These are phyloP conservation scores for Starmera quercuum DNA, from an alignment of 805 yeast species.

Conservation along the genomic window DNA sequence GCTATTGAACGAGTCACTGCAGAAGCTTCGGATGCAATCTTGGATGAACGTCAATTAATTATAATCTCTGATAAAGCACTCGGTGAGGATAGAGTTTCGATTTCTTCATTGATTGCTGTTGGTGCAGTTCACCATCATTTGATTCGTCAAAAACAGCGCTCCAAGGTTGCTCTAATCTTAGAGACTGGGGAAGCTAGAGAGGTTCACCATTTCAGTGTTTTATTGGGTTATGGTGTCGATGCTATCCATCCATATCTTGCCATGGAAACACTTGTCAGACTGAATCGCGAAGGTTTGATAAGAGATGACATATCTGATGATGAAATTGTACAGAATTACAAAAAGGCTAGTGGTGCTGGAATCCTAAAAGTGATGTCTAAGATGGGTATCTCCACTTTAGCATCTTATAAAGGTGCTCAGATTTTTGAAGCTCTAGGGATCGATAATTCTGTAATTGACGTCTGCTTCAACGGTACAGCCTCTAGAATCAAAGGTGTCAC, in stretches of 20 bases:
- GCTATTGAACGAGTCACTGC: conserved; percentile 83
- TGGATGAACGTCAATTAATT: conserved; percentile 64
- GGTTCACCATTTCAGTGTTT: conserved; percentile 91
- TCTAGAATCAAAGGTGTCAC: conserved; percentile 94
- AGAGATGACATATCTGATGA: conserved; percentile 49
- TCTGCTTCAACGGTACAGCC: conserved; percentile 96
- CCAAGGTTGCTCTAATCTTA: conserved; percentile 83
- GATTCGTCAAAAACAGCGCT: conserved; percentile 92
- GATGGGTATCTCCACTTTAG: conserved; percentile 98
- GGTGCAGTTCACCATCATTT: conserved; percentile 97
- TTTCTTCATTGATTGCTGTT: conserved; percentile 84
- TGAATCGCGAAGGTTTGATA: conserved; percentile 74
- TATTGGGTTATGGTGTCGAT: conserved; percentile 96
- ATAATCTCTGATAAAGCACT: conserved; percentile 68
- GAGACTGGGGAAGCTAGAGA: conserved; percentile 98
- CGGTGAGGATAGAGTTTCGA: conserved; percentile 57
- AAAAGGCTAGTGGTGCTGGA: conserved; percentile 82
- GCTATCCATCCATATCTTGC: conserved; percentile 92
- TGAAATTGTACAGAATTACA: conserved; percentile 67
- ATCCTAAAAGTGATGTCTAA: conserved; percentile 95
- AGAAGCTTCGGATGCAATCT: conserved; percentile 81
- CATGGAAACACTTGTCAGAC: conserved; percentile 77
- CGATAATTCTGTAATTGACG: conserved; percentile 89
- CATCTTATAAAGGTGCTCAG: conserved; percentile 99
- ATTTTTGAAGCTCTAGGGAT: conserved; percentile 95